Evolutionary conservation across 2,329 filamentous ascomycete genomes (phyloP).

Genomic region (Penicillium olsonii): DNA sequence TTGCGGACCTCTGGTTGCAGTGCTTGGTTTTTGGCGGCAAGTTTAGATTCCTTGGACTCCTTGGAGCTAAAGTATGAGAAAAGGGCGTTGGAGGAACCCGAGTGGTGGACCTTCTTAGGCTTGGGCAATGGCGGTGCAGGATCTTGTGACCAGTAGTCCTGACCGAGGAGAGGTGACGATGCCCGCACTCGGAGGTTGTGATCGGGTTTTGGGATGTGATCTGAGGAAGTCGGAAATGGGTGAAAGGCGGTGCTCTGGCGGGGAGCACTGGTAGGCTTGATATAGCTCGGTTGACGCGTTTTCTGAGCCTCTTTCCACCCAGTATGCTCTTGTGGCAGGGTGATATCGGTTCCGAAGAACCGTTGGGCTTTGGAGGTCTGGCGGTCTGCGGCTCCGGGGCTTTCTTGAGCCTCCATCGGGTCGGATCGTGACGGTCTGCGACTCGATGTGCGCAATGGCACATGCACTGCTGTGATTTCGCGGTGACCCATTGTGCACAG

Average conservation of each 20-base stretch:
- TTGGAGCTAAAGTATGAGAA: slow-evolving; percentile 51
- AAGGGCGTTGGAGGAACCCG: slow-evolving; percentile 49
- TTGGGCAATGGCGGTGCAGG: slow-evolving; percentile 34
- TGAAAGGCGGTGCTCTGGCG: slow-evolving; percentile 25
- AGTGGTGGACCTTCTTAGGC: slow-evolving; percentile 39
- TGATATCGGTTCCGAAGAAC: slow-evolving; percentile 33
- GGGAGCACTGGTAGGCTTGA: slow-evolving; percentile 37
- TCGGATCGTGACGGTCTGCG: slow-evolving; percentile 11
- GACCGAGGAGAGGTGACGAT: slow-evolving; percentile 49
- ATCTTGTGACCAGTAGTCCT: slow-evolving; percentile 35
- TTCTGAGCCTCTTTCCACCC: slow-evolving; percentile 27
- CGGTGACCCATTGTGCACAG: slow-evolving; percentile 15
- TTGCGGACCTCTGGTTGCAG: slow-evolving; percentile 20
- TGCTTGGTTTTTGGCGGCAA: slow-evolving; percentile 32
- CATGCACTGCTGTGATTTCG: slow-evolving; percentile 19
- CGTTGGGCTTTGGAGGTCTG: slow-evolving; percentile 35
- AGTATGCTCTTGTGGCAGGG: slow-evolving; percentile 24
- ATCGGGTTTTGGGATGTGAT: slow-evolving; percentile 22
- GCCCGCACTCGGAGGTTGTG: slow-evolving; percentile 43
- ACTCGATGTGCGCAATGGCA: slow-evolving; percentile 26
- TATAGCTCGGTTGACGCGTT: slow-evolving; percentile 41
- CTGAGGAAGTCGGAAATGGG: slow-evolving; percentile 26
- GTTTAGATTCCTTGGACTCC: slow-evolving; percentile 38
- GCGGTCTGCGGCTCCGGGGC: slow-evolving; percentile 18
- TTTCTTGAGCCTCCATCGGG: slow-evolving; percentile 22